Evolutionary conservation across 1,284 basidiomycete genomes (phyloP).

Genomic region (Leccinum subatratum): DNA sequence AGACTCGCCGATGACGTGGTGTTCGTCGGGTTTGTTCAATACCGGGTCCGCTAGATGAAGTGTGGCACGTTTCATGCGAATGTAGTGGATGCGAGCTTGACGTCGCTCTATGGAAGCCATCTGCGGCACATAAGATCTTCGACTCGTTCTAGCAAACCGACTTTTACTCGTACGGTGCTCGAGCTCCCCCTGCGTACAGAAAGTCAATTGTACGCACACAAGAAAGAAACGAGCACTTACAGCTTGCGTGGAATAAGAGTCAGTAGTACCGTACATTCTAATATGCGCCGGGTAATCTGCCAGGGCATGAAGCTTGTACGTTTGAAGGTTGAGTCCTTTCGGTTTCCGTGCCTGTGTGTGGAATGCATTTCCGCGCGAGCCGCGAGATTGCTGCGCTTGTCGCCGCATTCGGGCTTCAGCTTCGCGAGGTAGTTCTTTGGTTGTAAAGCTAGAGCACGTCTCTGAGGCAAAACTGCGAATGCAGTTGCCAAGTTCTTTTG

Average conservation of each 20-base stretch:
- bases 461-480: neutral
- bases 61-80: neutral
- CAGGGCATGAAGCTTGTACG: neutral
- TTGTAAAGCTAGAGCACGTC: neutral
- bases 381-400: neutral
- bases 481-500: neutral
- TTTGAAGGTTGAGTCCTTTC: neutral
- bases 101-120: neutral
- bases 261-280: neutral
- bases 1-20: slow-evolving; percentile 18
- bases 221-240: too few species aligned
- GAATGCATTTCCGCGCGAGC: neutral
- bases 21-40: slow-evolving; percentile 3
- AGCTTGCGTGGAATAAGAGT: too few species aligned
- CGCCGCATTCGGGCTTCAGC: neutral
- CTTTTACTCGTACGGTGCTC: neutral
- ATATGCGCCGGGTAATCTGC: neutral
- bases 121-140: neutral
- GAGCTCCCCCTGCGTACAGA: neutral
- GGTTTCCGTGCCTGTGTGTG: neutral
- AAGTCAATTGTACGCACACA: too few species aligned
- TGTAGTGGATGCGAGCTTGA: neutral
- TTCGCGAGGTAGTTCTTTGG: neutral
- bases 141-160: neutral
- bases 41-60: neutral